Base-by-base conservation (phyloP, 768 basidiomycete genomes). In the Trametes gibbosa region DNA sequence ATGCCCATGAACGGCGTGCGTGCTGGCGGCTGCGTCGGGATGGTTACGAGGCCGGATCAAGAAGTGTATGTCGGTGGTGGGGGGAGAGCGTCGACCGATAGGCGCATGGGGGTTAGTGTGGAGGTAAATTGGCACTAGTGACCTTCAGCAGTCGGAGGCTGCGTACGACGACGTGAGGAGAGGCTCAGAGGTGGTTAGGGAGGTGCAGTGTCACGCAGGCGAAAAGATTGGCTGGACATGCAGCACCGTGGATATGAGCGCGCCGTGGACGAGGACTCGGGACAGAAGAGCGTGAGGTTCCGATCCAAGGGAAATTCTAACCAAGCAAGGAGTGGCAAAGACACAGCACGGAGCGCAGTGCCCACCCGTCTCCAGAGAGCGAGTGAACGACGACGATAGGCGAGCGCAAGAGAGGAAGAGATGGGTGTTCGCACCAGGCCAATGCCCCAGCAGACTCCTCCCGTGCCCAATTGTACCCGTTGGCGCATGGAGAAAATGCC, bases 161-260 rank as follows among this genome's bases (percentile, higher is more conserved):
- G 47, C 45, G 43, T 12, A 23, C 42, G 19, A 29, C 43, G 21
- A 19, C 2, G 52, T 27, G 53, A 34, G 53, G 60, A 56, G 60
- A 23, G 55, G 60, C 49, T 45, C 53, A 42, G 59, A 40, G 27
- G 60, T 61, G 60, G 60, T 56, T 54, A 50, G 16, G 16, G 23
- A 14, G 25, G 19, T 16, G 34, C 45, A 47, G 43, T 21, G 25
- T 29, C 32, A 50, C 27, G 42, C 41, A 46, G 19, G 24, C 32
- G 40, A 17, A 27, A 4, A 25, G n/a, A 25, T 12, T 27, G 24
- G 46, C 43, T 23, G 55, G 47, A 56, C 55, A 61, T 55, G 49
- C 54, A 50, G 37, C 25, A 53, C 37, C 55, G 55, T 49, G 54
- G 54, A 61, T 53, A 53, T 55, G 52, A 54, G 48, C 47, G 41